Base-by-base conservation (phyloP, 129 eudicot species). In the Arctium lappa region DNA sequence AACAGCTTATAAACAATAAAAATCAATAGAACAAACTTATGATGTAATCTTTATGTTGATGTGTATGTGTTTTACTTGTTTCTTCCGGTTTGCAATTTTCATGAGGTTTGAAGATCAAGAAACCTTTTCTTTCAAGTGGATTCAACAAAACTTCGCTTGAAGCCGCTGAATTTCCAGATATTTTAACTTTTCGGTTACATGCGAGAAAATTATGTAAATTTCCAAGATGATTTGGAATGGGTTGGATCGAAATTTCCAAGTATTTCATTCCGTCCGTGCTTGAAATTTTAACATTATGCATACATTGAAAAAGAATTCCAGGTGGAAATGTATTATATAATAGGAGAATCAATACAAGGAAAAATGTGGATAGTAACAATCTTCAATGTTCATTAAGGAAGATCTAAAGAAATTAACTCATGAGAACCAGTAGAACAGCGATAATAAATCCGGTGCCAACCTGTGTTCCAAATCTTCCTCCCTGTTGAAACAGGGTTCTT, bases 381-480 rank as follows among this genome's bases (percentile, higher is more conserved):
- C 76, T 66, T 38, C 76, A 66, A 66, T 66, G 34, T 9, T 42
- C 29, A 33, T 36, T 50, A 73, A 39, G 53, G 12, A 66, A 9
- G 32, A 66, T 39, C 65, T 65, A 60, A 69, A 6, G 73, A 71
- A 22, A 5, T 69, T 85, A 86, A 75, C 83, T 73, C 40, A 50
- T 83, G 83, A 91, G 63, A 73, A 87, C 88, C 85, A 95, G 73
- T 30, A 95, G 74, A 81, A 86, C 77, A 27, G 85, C 80, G 71
- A 88, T 79, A n/a, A 90, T 33, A 70, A 87, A 68, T 86, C 90
- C 90, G 46, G 79, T 75, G 34, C 82, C 62, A 37, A 66, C 66
- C 88, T 39, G 69, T 79, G 69, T 79, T 74, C 88, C 82, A 66
- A 83, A 85, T 87, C 79, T 78, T 68, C 85, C 85, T 80, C 81